Percentiles rank a stretch among this genome's conserved stretches.
phyloP scores from a whole-genome alignment of 768 basidiomycete species.

The Leucogyrophana mollusca region DNA sequence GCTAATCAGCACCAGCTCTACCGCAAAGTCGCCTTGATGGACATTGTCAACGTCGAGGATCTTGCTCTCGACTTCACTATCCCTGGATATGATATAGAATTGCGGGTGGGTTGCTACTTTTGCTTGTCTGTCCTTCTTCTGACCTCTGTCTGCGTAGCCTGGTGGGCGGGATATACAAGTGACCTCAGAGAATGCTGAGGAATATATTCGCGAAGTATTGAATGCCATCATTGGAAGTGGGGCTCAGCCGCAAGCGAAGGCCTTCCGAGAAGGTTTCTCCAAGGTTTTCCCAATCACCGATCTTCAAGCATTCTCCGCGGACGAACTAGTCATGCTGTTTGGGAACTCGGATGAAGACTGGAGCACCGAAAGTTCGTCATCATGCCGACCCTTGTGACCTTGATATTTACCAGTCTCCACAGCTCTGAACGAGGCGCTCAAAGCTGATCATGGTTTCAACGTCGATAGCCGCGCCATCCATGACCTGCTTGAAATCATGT shows the following conservation, averaged over 20 bases:
- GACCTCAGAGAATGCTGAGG: conserved; percentile 83
- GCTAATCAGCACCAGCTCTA: conserved; percentile 36
- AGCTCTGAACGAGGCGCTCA: conserved; percentile 89
- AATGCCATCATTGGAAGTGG: conserved; percentile 88
- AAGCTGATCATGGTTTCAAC: conserved; percentile 98
- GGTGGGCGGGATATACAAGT: conserved; percentile 79
- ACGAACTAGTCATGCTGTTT: conserved; percentile 94
- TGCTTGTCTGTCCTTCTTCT: neutral
- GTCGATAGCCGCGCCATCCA: conserved; percentile 90
- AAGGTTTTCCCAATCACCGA: conserved; percentile 95
- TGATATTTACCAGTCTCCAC: conserved; percentile 6
- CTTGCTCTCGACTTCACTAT: conserved; percentile 94
- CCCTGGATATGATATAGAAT: conserved; percentile 92
- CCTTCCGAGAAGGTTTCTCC: conserved; percentile 93
- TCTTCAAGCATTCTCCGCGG: conserved; percentile 87
- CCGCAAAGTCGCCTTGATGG: conserved; percentile 56
- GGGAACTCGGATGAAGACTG: conserved; percentile 99
- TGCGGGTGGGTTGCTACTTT: conserved; percentile 56
- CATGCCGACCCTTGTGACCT: neutral
- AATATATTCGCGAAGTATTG: conserved; percentile 85
- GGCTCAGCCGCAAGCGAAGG: conserved; percentile 73
- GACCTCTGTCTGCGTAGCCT: conserved; percentile 42
- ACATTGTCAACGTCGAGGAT: conserved; percentile 75
- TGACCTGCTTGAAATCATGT: conserved; percentile 84
- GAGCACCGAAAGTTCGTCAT: conserved; percentile 78